Conservation (phyloP, 2,329 filamentous ascomycete genomes). For the Bipolaris bicolor region DNA sequence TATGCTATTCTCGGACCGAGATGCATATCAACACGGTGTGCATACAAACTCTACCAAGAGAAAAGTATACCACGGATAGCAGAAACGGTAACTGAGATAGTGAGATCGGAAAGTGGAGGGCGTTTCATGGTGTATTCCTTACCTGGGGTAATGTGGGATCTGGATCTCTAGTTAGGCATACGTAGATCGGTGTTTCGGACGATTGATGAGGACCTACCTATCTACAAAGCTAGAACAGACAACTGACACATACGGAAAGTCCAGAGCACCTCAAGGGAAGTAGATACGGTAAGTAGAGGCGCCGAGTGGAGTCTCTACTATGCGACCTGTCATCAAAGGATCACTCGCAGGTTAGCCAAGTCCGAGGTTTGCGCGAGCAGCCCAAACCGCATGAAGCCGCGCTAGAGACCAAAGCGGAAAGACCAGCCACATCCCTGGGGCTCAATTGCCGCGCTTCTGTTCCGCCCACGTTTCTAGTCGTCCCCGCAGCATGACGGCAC, state of each 20-base stretch:
- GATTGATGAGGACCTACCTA: not conserved
- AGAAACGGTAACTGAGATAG: not conserved
- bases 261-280: slow-evolving; percentile 4
- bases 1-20: not conserved
- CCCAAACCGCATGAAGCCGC: not conserved
- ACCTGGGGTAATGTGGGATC: not conserved
- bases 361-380: slow-evolving; percentile 9
- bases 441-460: slow-evolving; percentile 32
- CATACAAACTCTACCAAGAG: no score
- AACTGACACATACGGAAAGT: not conserved
- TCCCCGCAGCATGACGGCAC: slow-evolving; percentile 39
- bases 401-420: slow-evolving; percentile 2
- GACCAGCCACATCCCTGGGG: slow-evolving; percentile 13
- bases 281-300: slow-evolving; percentile 13
- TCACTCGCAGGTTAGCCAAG: not conserved
- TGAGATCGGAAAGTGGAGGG: not conserved
- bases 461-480: slow-evolving; percentile 23
- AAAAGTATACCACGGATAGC: not conserved
- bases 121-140: not conserved
- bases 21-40: not conserved
- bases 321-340: slow-evolving; percentile 1
- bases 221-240: not conserved
- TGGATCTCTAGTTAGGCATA: not conserved
- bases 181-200: no score
- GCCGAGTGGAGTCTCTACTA: slow-evolving; percentile 9